Evolutionary conservation across 2,329 filamentous ascomycete genomes (phyloP), one percentile per base, ranked within the genome.

Genomic region (Sporothrix protearum): DNA sequence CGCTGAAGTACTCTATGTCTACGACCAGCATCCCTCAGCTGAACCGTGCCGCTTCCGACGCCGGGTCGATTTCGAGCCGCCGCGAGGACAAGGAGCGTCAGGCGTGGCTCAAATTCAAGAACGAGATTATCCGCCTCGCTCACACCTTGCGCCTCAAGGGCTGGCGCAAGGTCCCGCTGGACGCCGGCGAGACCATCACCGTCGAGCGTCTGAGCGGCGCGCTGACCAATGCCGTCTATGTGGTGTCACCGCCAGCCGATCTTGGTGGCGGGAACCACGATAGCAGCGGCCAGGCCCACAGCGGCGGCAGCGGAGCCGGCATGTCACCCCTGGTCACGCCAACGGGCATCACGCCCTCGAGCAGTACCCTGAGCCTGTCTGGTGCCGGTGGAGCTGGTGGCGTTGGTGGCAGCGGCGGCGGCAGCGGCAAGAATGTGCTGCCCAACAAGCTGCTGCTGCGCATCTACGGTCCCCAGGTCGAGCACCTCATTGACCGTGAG

Each of bases 171-270:
- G 89, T 99, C 0, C 87, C 93, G 0, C 82, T 95, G 68, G 91
- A 92, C 12, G 83, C 85, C 74, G 92, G 91, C 75, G 87, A 88
- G 68, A 84, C 84, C 49, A 89, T 96, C 74, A 85, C 86, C 1
- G 91, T 96, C 6, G 87, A 92, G 80, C 87, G 92, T 67, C 84
- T 96, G 36, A 97, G 95, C 79, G 96, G 96, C 73, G 96, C 96
- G 9, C 82, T 99, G 75, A 99, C 96, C 25, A 99, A 99, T 78
- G 94, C 95, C 12, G 94, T 99, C 47, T 99, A 98, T 78, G 94
- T 97, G 68, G 94, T 98, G 28, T 91, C 89, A 1, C 94, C 95
- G 1, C 94, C 95, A 0, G 83, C 87, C 51, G 85, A 91, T 47
- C 76, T 94, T 12, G 81, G 68, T 14, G 69, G 66, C 4, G 66